Evolutionary conservation across 208 protist species (phyloP), one percentile per base, ranked within the genome.

Genomic region (Endotrypanum monterogeii): DNA sequence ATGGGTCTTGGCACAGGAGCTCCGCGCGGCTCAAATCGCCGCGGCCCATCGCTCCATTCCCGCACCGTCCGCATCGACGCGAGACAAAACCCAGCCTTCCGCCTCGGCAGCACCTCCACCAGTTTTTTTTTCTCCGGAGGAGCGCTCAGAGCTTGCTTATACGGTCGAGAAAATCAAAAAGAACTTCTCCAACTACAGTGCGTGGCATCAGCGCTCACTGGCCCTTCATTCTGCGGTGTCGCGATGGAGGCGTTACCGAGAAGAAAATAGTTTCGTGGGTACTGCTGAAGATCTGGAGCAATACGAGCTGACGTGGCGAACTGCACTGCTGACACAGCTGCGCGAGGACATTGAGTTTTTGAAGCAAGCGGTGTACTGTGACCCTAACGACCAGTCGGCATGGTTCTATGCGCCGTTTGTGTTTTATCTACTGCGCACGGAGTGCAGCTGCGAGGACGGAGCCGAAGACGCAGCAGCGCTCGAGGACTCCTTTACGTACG

Each of bases 161-260:
- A 98, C 96, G 16, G 83, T 73, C 0, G 61, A 52, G 28, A 95
- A 98, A 69, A 97, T 99, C 50, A 79, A 91, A 30, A 73, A 83
- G 30, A 99, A 99, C 83, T 99, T 99, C 80, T 98, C 94, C 41
- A 99, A 99, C 78, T 99, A 99, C 86, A 99, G 96, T 50, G 97
- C 98, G 25, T 99, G 98, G 98, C 98, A 99, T 87, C 91, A 98
- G 71, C 89, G 98, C 20, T 89, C 79, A 3, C 65, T 94, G 4
- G 84, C 88, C 25, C 9, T 96, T 5, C 77, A 82, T 11, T 56
- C 71, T 1, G 87, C 86, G 5, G 76, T 86, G 28, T 50, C 69
- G 3, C 79, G 84, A 11, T 71, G 79, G 60, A 52, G 74, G 5
- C 54, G 3, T 0, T 58, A 70, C 4, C 46, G 37, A 11, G 20